Evolutionary conservation across 257 asterid genomes (phyloP), one percentile per base, ranked within the genome.

Genomic region (Craterostigma plantagineum): DNA sequence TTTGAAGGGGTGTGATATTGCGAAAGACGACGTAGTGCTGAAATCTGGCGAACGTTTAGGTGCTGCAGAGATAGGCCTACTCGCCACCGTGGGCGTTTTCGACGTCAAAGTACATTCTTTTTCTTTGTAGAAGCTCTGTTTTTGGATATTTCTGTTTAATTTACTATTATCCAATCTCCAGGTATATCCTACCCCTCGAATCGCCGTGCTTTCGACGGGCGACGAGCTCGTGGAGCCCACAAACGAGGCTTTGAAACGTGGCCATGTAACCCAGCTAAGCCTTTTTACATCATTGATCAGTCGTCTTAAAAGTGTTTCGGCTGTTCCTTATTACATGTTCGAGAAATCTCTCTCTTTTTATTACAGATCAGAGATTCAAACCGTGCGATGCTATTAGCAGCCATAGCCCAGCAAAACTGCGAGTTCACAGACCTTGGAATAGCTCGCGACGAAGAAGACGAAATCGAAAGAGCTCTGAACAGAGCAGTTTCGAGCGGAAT

Each of bases 311-410:
- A n/a, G n/a, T n/a, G n/a, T n/a, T n/a, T n/a, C n/a, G 30, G 30
- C 30, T 23, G 6, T 23, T 23, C 30, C 30, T 23, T 48, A 16
- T 61, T 49, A 40, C 54, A 11, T 37, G 37, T 18, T 14, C n/a
- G 45, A 9, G 9, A 12, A 56, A 8, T 60, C 49, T 36, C 59
- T 18, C 18, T 47, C n/a, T n/a, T n/a, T n/a, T 42, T 53, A 65
- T 43, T 57, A 67, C 80, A 87, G 97, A 79, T 87, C 46, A 67
- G 98, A 72, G 95, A 82, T 53, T 87, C 98, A 51, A 82, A 82
- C 62, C 92, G 98, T 57, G 92, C 98, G 37, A 87, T 87, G 98
- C 49, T 82, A 60, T 70, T 87, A 59, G 71, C 83, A 69, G 95
- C 92, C 36, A 77, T 62, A 50, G 35, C 14, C 38, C 90, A 82